Base-by-base conservation (phyloP, 2,329 filamentous ascomycete species). In the Teratosphaeria destructans region DNA sequence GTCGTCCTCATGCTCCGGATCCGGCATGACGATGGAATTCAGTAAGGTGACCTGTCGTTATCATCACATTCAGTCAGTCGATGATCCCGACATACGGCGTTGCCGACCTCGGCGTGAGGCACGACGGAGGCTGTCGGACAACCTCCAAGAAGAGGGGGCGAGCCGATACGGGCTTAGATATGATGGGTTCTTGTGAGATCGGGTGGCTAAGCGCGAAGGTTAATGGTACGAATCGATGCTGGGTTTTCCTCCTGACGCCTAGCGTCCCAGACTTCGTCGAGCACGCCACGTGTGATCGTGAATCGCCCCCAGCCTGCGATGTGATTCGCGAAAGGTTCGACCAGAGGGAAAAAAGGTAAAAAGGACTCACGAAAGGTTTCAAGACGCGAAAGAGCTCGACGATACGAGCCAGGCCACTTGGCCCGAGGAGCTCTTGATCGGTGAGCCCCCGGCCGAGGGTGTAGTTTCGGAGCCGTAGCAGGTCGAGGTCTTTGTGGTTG, bases 391-490 rank as follows among this genome's bases (percentile, higher is more conserved):
- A 76, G 26, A 90, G 75, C 47, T 82, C 79, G 57, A 80, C 78
- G 57, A 96, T 79, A 68, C 82, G 82, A 34, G 85, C 81, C 73
- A 90, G 81, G 16, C 83, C 84, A 67, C 84, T 77, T 54, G 82
- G 76, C 54, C 80, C 78, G 39, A 85, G 77, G 23, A 95, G 78
- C 55, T 89, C 78, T 10, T 79, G 74, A 67, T 92, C 90, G 12
- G 79, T 72, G 39, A 96, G 74, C 69, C 84, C 84, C 61, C 79
- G 85, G 43, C 84, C 81, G 26, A 95, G 75, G 0, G 88, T 92
- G 71, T 88, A 96, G 72, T 86, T 94, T 62, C 85, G 82, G 69
- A 96, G 79, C 67, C 90, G 88, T 59, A 96, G 79, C 57, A 96
- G 80, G 59, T 86, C 84, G 68, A 96, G 91, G 66, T 96, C 88